Percentiles rank a stretch among this genome's conserved stretches.
phyloP scores from a whole-genome alignment of 495 filamentous ascomycete genomes.

The Hyphodiscus hymeniophilus region DNA sequence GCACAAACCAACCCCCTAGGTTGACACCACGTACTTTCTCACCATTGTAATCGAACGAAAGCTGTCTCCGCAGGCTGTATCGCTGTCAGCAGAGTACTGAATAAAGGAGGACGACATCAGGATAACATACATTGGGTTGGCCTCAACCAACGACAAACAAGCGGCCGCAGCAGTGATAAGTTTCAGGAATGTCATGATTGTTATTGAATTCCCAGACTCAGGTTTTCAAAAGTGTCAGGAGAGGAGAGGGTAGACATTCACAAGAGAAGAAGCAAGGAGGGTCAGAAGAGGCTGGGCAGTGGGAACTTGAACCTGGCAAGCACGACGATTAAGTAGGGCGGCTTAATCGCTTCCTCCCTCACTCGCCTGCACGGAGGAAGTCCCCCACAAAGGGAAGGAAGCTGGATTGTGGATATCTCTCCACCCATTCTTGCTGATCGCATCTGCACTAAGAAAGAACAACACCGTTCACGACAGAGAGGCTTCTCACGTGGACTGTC shows the following conservation, averaged over 20 bases:
- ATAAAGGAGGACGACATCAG: background rate
- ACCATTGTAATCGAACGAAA: conserved; percentile 31
- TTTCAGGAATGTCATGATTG: conserved; percentile 14
- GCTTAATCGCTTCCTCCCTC: too few relatives aligned
- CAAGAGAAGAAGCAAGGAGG: background rate
- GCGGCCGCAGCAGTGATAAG: conserved; percentile 6
- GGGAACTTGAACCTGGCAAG: background rate
- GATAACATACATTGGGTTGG: conserved; percentile 15
- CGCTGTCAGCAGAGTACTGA: background rate
- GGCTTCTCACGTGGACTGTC: too few relatives aligned
- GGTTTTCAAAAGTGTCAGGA: background rate
- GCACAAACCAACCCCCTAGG: conserved; percentile 48
- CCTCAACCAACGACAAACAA: conserved; percentile 2
- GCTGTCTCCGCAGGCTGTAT: conserved; percentile 15
- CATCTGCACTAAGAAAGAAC: too few relatives aligned
- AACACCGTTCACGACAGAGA: too few relatives aligned
- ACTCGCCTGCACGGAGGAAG: too few relatives aligned
- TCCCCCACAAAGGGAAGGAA: background rate
- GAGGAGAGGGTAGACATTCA: background rate
- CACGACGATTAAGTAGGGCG: background rate
- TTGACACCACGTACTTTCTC: conserved; percentile 48
- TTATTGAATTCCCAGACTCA: conserved; percentile 1
- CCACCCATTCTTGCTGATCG: background rate
- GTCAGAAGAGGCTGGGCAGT: background rate
- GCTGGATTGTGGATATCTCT: background rate